Evolutionary conservation across 148 eudicot genomes (phyloP).

Genomic region (Cornus florida): DNA sequence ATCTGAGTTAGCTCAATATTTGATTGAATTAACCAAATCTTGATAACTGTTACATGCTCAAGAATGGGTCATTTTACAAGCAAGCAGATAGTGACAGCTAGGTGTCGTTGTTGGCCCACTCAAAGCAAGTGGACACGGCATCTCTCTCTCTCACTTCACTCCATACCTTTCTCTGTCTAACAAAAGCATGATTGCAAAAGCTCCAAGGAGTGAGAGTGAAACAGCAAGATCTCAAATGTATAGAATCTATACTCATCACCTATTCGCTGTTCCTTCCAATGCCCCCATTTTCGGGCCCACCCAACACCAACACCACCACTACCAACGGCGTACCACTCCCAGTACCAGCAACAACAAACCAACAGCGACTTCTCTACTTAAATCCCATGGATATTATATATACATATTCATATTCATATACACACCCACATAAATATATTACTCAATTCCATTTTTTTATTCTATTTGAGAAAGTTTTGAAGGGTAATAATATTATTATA

Average conservation of each 20-base stretch:
- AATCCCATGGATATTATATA: conserved; percentile 1
- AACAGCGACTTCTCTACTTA: background rate
- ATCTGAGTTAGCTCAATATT: no score
- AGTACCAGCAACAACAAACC: background rate
- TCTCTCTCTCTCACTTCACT: background rate
- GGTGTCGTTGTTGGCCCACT: conserved; percentile 15
- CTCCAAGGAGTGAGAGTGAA: background rate
- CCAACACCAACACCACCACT: conserved; percentile 24
- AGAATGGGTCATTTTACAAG: background rate
- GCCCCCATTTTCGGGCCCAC: conserved; percentile 32
- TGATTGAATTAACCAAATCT: no score
- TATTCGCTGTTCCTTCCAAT: conserved; percentile 35
- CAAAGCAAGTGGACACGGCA: conserved; percentile 24
- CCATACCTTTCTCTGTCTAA: conserved; percentile 14
- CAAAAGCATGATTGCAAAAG: conserved; percentile 16
- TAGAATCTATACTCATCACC: conserved; percentile 42
- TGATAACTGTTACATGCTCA: no score
- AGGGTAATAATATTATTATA: no score
- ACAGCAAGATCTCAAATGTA: conserved; percentile 12
- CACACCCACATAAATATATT: conserved; percentile 3
- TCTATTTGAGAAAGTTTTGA: background rate
- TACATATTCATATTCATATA: background rate
- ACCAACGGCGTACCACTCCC: conserved; percentile 4
- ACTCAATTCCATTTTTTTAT: conserved; percentile 2
- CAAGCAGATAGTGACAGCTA: conserved; percentile 8